Evolutionary conservation across 805 yeast genomes (phyloP), one percentile per base, ranked within the genome.

Genomic region (Helenozyma rhizophorensis): DNA sequence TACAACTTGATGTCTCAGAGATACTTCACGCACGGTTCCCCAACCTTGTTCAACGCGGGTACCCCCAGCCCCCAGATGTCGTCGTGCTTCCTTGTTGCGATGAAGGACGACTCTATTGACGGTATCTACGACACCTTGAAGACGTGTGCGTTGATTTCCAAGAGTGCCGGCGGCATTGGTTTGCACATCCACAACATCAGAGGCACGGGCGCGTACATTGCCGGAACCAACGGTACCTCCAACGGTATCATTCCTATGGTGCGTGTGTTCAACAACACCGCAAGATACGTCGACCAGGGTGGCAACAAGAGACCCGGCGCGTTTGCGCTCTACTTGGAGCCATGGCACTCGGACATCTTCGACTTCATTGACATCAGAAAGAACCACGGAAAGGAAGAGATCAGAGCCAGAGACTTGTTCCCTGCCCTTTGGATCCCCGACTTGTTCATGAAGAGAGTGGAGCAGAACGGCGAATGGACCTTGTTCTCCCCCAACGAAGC

Each of bases 221-320:
- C 80, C 29, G 78, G 79, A 46, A 73, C 80, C 19, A 75, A 75
- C 51, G 81, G 81, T 52, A 73, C 78, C 19, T 75, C 80, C 24
- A 75, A 73, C 50, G 81, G 81, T 42, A 67, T 75, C 32, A 72
- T 75, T 41, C 81, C 81, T 25, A 75, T 75, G 81, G 68, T 75
- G 25, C 66, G 80, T 51, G 81, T 75, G 16, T 75, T 75, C 61
- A 75, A 75, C 57, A 74, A 73, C 52, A 74, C 81, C 24, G 81
- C 81, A 23, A 65, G 80, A 53, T 75, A 75, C 48, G 81, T 75
- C 27, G 81, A 75, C 49, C 81, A 75, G 56, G 81, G 81, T 53
- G 81, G 81, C 46, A 75, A 75, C 57, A 75, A 75, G 58, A 62
- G 81, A 55, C 81, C 81, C 11, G 81, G 81, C 50, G 80, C 80